Evolutionary conservation across 129 eudicot genomes (phyloP), one percentile per base, ranked within the genome.

Genomic region (Chrysanthemum lavandulifolium): DNA sequence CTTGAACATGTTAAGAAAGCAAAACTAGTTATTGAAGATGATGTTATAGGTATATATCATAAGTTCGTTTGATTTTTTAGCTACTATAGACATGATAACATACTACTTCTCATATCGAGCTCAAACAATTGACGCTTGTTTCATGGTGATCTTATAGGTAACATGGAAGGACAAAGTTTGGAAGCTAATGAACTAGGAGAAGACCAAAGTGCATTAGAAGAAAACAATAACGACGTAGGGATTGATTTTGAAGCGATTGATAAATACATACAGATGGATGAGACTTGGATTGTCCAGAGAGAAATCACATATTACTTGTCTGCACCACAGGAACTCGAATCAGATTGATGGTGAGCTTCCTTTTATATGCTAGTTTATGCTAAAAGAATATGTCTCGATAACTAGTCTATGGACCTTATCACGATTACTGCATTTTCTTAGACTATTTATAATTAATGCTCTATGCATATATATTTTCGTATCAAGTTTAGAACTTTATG

Each of bases 1-100:
- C 15, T 13, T 54, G 79, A 66, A 75, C 58, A 19, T 19, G 3
- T 21, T 5, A 75, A 75, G 73, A 55, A 7, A 75, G 49, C 36
- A 3, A 66, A 56, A 43, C 5, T 55, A 29, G 73, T 36, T 10
- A 33, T 19, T 5, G 61, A 73, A 61, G 13, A 59, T 1, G 13
- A 53, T n/a, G 9, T 9, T 21, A 65, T 25, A 33, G 67, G 67
- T 75, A 40, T 40, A 65, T 45, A 5, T 13, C 29, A 6, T 65
- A 36, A 21, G 15, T 54, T 11, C 7, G 0, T 9, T 13, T 50
- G 10, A 40, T 1, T 63, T 31, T 14, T 5, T 19, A 23, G 6
- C 21, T 48, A 40, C 47, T 40, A 6, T 31, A 59, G 33, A 8
- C 1, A 59, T 59, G 11, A 3, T 19, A 59, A 8, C 40, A 19